Conservation (phyloP, 1,284 basidiomycete species). For the Ganoderma multipileum region DNA sequence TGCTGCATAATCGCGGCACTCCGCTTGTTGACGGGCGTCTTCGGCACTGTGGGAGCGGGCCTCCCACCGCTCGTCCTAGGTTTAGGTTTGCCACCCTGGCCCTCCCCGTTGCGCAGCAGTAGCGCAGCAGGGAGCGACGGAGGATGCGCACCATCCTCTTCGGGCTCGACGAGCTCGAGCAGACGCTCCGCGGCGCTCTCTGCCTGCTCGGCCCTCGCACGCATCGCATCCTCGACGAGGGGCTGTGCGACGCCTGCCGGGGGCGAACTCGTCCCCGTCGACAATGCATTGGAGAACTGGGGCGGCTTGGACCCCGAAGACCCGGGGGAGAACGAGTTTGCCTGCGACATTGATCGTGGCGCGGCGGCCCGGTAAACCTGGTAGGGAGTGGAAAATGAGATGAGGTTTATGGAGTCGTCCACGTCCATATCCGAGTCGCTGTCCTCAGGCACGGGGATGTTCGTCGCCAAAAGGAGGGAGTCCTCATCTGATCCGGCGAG, state of each 20-base stretch:
- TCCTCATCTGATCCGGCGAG: slow-evolving; percentile 54
- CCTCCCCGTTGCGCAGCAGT: slow-evolving; percentile 47
- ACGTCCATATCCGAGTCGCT: slow-evolving; percentile 67
- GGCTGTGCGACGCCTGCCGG: slow-evolving; percentile 50
- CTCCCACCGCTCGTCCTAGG: slow-evolving; percentile 44
- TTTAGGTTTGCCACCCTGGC: slow-evolving; percentile 44
- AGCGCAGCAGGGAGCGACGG: slow-evolving; percentile 64
- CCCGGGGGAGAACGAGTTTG: slow-evolving; percentile 54
- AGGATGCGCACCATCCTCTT: slow-evolving; percentile 60
- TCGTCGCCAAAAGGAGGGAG: slow-evolving; percentile 72
- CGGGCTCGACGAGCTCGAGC: slow-evolving; percentile 79
- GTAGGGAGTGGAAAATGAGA: slow-evolving; percentile 77
- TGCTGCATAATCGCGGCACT: slow-evolving; percentile 58
- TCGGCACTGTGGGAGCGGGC: slow-evolving; percentile 39
- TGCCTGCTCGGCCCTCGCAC: slow-evolving; percentile 87
- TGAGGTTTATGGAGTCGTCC: slow-evolving; percentile 62
- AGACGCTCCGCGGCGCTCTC: slow-evolving; percentile 86
- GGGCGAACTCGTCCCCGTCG: slow-evolving; percentile 46
- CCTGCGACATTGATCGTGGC: slow-evolving; percentile 32
- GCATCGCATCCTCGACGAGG: slow-evolving; percentile 82
- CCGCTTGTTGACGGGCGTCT: slow-evolving; percentile 69
- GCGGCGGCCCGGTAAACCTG: slow-evolving; percentile 51
- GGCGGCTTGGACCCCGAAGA: slow-evolving; percentile 60
- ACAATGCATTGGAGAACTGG: slow-evolving; percentile 61
- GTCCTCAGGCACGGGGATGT: slow-evolving; percentile 75